Evolutionary conservation across 148 eudicot species (phyloP), one percentile per base, ranked within the genome.

Genomic region (Rhododendron molle): DNA sequence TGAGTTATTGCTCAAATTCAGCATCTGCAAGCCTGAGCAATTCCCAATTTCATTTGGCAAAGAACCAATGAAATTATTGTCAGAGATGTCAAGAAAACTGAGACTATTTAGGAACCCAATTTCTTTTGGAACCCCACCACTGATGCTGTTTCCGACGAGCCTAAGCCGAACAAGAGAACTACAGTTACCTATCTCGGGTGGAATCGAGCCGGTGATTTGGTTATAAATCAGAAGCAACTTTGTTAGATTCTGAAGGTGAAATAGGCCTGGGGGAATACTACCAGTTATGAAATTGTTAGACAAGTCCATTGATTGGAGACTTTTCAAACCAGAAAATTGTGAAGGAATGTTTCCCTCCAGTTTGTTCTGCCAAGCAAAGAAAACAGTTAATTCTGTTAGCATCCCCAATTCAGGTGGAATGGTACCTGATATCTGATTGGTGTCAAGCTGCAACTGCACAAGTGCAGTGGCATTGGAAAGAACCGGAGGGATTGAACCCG

Each of bases 281-380:
- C 98, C 98, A n/a, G 94, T 93, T 14, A 95, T 91, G 0, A 87
- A 88, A 86, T 95, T 95, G 76, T 90, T 93, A 5, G 96, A 93
- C 89, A 95, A 89, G 77, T 95, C 98, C 65, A 95, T 76, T 4
- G 95, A 90, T 85, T 93, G 93, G 23, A 95, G 91, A 65, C 85
- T 89, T 67, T 73, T 84, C 74, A 93, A 94, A 80, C 83, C 87
- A 74, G 88, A 91, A 85, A 95, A 88, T 71, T 88, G 86, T 2
- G 88, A 76, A 65, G 98, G 98, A 14, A 95, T 91, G 73, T 89
- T 92, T 9, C 98, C 98, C 88, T 93, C 95, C 60, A 93, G 93
- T 89, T 93, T 92, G 52, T 95, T 95, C 83, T 90, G 89, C 98
- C 98, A 95, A 83, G 95, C 96, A 83, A 95, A 94, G 88, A 95